Conservation (phyloP, 495 filamentous ascomycete species). For the Penicillium fimorum region DNA sequence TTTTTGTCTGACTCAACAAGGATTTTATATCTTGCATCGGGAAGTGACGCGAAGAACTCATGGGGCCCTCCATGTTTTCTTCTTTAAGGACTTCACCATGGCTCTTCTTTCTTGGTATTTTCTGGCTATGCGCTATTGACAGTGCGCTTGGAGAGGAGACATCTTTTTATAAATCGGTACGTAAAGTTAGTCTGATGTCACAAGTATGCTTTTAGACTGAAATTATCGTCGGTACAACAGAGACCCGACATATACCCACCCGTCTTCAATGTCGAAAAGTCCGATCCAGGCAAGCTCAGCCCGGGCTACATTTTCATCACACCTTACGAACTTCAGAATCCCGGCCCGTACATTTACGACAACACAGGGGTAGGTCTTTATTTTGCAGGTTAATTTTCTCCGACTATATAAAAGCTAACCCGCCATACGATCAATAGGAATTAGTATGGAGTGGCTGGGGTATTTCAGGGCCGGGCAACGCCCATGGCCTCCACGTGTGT, state of each 20-base stretch:
- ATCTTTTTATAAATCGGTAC: slow-evolving; percentile 32
- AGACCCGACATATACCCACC: slow-evolving; percentile 45
- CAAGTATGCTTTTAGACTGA: background rate
- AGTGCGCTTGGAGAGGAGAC: slow-evolving; percentile 18
- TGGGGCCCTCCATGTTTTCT: slow-evolving; percentile 22
- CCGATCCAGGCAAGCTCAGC: slow-evolving; percentile 30
- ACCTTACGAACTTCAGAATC: slow-evolving; percentile 41
- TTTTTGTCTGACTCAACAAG: background rate
- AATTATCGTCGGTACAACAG: slow-evolving; percentile 17
- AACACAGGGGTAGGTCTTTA: slow-evolving; percentile 39
- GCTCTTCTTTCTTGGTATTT: slow-evolving; percentile 12
- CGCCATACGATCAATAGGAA: slow-evolving; percentile 29
- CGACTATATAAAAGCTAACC: slow-evolving; percentile 14
- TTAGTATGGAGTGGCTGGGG: slow-evolving; percentile 50
- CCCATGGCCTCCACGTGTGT: slow-evolving; percentile 47
- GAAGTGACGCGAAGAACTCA: slow-evolving; percentile 25
- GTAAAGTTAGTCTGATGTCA: background rate
- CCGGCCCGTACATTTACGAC: slow-evolving; percentile 48
- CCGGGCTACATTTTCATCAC: slow-evolving; percentile 47
- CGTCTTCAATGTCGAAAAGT: slow-evolving; percentile 31
- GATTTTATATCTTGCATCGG: background rate
- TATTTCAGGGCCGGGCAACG: slow-evolving; percentile 39
- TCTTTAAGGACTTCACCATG: slow-evolving; percentile 16
- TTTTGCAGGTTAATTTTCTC: background rate
- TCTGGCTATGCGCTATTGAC: slow-evolving; percentile 18